Base-by-base conservation (phyloP, 768 basidiomycete species). In the Pholiota microspora region DNA sequence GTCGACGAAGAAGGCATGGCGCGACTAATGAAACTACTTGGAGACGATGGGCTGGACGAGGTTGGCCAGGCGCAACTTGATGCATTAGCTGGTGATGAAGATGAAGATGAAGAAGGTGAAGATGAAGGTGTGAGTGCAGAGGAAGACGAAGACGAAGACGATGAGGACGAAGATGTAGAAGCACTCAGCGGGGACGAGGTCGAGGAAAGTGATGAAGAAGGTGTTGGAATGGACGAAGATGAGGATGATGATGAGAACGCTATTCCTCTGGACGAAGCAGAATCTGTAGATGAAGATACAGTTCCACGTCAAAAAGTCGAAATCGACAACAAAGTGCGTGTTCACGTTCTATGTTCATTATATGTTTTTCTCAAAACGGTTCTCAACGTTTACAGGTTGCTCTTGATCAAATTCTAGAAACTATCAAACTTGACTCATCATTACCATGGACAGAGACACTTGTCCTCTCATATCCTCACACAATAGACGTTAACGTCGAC, bases 371-470 rank as follows among this genome's bases (percentile, higher is more conserved):
- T 18, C 38, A 36, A 28, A 46, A 1, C n/a, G 21, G 7, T 42
- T 6, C 31, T 45, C 23, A 49, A 32, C 52, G 40, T 6, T 27
- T 32, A 18, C 51, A 94, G 92, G 75, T 81, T 46, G 91, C 91
- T 23, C 78, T 96, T 42, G 82, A 85, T 51, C 86, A 92, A 54
- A 93, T 94, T 60, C 83, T 88, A 35, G 85, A 89, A 59, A 77
- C 81, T 10, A 90, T 93, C 21, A 78, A 85, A 61, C 78, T 94
- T 9, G 88, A 91, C 62, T 73, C 83, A 24, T 82, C 83, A 56
- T 69, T 92, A 44, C 80, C 89, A 15, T 94, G 92, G 92, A 91
- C 90, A 49, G 92, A 95, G 67, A 92, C 90, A 0, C 77, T 94
- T 0, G 75, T 78, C 0, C 65, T 94, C 4, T 74, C 84, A 24